Base-by-base conservation (phyloP, 257 asterid genomes). In the Penstemon barbatus region DNA sequence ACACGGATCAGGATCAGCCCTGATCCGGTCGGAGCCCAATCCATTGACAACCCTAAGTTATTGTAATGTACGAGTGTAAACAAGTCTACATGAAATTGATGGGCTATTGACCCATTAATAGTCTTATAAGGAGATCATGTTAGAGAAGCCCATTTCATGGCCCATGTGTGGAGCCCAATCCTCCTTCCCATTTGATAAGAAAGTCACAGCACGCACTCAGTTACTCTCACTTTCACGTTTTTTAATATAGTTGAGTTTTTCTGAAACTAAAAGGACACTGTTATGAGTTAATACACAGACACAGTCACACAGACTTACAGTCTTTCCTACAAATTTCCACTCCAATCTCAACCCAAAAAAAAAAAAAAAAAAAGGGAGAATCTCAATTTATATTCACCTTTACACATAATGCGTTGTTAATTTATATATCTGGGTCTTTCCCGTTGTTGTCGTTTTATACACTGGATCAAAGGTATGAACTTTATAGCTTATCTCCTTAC, bases 161-260 rank as follows among this genome's bases (percentile, higher is more conserved):
- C 40, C 71, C 87, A 80, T 74, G 78, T 80, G 84, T 80, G 84
- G 70, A 73, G 82, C 78, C 87, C 80, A 82, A 71, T 79, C 51
- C 38, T 71, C 44, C 36, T 6, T 48, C 68, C 66, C 69, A 43
- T 42, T 8, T 44, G 85, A 75, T 46, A 58, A 74, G 33, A 25
- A 25, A 25, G 33, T 64, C 82, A 80, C 85, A 73, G 72, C 77
- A 49, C 78, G 54, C 68, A 61, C 75, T 70, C 75, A 15, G 18
- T 15, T 15, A 9, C 70, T 55, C 75, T 78, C 18, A 63, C 45
- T 19, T 25, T 4, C 18, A 41, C 51, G n/a, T 13, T 49, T 15
- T 49, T 6, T 61, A 72, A 65, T 68, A 61, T 61, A 69, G 71
- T 75, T 40, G 33, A 66, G 49, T 72, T 71, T 59, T 70, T 68